phyloP scores from a whole-genome alignment of 164 flowering plant genomes.

The Berberis thunbergii region DNA sequence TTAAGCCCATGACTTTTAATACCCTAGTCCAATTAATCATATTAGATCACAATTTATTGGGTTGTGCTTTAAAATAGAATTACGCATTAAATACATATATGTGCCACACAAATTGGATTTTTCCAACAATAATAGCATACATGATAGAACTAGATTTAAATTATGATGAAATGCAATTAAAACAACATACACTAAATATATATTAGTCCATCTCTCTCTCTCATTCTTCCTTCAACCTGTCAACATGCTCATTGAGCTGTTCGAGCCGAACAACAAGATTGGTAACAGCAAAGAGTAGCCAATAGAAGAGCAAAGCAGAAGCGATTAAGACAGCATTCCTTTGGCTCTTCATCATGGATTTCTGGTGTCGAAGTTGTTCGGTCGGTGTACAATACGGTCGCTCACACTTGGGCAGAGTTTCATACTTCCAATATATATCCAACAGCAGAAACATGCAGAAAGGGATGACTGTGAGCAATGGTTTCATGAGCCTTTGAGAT shows the following conservation, averaged over 20 bases:
- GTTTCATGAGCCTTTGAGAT: too few species aligned
- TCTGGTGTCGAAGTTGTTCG: constrained; percentile 59
- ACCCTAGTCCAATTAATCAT: too few species aligned
- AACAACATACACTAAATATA: too few species aligned
- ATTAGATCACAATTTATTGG: too few species aligned
- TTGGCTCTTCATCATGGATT: constrained; percentile 29
- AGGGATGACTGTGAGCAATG: too few species aligned
- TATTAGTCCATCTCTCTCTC: not conserved
- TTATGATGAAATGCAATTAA: too few species aligned
- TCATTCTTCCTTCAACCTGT: constrained; percentile 37
- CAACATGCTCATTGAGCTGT: constrained; percentile 57
- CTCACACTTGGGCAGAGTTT: constrained; percentile 27
- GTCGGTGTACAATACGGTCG: constrained; percentile 23
- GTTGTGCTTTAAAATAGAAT: too few species aligned
- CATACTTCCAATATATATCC: constrained; percentile 44
- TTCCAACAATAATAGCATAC: too few species aligned
- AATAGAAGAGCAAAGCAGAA: constrained; percentile 71
- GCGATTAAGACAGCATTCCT: constrained; percentile 79
- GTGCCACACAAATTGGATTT: too few species aligned
- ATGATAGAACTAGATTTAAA: too few species aligned
- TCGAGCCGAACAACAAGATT: constrained; percentile 53
- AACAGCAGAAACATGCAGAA: constrained; percentile 16
- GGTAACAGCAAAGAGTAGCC: constrained; percentile 82
- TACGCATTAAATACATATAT: too few species aligned
- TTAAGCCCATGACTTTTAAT: too few species aligned